phyloP scores from a whole-genome alignment of 129 eudicot genomes.

The Centella asiatica region DNA sequence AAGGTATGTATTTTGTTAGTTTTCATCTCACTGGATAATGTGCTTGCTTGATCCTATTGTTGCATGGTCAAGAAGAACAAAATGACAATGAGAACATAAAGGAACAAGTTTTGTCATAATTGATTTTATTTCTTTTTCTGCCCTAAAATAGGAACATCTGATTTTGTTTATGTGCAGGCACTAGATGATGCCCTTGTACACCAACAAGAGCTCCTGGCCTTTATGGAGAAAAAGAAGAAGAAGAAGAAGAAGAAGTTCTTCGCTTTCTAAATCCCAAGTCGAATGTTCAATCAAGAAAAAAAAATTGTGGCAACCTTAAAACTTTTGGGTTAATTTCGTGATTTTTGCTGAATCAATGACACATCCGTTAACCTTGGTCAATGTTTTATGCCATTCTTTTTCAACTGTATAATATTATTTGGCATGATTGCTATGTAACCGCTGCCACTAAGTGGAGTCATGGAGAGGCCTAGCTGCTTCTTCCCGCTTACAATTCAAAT shows the following conservation, averaged over 20 bases:
- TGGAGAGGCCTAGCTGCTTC: conserved; percentile 1
- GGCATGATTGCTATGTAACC: conserved; percentile 6
- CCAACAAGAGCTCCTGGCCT: conserved; percentile 62
- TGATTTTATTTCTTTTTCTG: background rate
- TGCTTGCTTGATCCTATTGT: background rate
- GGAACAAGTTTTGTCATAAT: no score
- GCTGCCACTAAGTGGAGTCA: background rate
- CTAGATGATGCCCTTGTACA: conserved; percentile 51
- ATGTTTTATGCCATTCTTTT: conserved; percentile 17
- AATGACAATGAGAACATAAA: no score
- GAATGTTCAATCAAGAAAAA: conserved; percentile 8
- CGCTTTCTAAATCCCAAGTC: conserved; percentile 28
- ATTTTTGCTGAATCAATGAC: conserved; percentile 11
- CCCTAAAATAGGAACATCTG: no score
- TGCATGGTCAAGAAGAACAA: no score
- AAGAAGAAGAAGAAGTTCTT: conserved; percentile 76
- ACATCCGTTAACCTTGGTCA: conserved; percentile 26
- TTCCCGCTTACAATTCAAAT: background rate
- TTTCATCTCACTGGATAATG: background rate
- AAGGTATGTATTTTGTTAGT: conserved; percentile 49
- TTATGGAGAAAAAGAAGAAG: conserved; percentile 79
- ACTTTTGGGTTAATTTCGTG: conserved; percentile 17
- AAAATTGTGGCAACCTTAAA: conserved; percentile 22
- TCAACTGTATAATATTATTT: conserved; percentile 4
- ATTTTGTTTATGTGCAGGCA: conserved; percentile 27